Conservation (phyloP, 2,329 filamentous ascomycete genomes). For the Hymenoscyphus fraxineus region DNA sequence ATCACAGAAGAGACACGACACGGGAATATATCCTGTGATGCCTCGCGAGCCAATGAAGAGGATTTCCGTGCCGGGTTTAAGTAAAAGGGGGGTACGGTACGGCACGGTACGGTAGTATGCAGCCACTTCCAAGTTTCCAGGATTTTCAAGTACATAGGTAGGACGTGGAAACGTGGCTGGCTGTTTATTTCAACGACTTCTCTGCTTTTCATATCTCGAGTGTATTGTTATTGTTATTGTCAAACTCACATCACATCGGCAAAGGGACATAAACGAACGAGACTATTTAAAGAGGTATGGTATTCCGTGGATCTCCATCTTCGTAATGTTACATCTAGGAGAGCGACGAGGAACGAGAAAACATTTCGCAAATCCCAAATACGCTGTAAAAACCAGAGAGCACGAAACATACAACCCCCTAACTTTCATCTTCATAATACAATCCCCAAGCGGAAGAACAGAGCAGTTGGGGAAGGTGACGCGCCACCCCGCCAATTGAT, state of each 20-base stretch:
- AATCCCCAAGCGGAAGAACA: background rate
- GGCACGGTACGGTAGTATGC: background rate
- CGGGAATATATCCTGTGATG: background rate
- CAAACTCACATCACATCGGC: background rate
- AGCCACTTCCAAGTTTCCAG: background rate
- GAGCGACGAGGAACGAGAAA: conserved; percentile 3
- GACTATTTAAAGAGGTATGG: background rate
- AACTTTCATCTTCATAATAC: conserved; percentile 6
- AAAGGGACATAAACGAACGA: background rate
- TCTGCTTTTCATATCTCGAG: background rate
- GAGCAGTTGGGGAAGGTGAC: background rate
- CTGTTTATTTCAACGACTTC: background rate
- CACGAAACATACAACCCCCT: conserved; percentile 2
- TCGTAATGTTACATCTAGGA: conserved; percentile 16
- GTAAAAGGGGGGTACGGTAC: background rate
- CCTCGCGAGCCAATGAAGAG: too few relatives aligned
- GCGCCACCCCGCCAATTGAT: background rate
- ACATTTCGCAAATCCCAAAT: conserved; percentile 1
- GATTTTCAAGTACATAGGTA: too few relatives aligned
- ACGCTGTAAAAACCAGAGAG: conserved; percentile 5
- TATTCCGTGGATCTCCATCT: conserved; percentile 8
- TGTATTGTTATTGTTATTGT: background rate
- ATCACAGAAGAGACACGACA: background rate
- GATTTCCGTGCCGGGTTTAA: too few relatives aligned
- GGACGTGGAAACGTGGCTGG: background rate